Evolutionary conservation across 2,329 filamentous ascomycete genomes (phyloP), one percentile per base, ranked within the genome.

Genomic region (Colletotrichum sp.): DNA sequence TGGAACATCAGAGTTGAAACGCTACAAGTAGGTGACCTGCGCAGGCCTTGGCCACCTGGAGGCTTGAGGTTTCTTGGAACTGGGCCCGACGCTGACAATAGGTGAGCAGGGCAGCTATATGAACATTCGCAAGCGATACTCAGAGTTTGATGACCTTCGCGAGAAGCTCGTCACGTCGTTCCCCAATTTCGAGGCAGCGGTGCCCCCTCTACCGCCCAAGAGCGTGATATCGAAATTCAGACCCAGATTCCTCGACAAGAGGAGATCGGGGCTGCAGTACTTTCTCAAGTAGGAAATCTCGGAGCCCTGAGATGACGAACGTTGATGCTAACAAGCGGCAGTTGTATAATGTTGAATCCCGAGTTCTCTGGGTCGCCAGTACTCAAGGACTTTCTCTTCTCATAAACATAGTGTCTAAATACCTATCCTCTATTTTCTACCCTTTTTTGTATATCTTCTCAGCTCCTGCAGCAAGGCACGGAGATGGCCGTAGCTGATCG

Each of bases 281-380:
- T 99, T 99, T 83, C 87, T 99, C 71, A 98, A 98, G 96, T 98
- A 87, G 77, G 94, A 68, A 34, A 44, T 8, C 69, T 22, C 19
- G 8, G 8, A 16, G 55, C n/a, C 15, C 15, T 62, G 15, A 76
- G 61, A 76, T 80, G 62, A 78, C 63, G 19, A 63, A 49, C 68
- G 72, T 73, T 78, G 72, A 82, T 75, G 75, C 78, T 75, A 49
- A 68, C 49, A 11, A 8, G 16, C 61, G 36, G 11, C 82, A 98
- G 95, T 83, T 98, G 96, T 86, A 93, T 98, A 77, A 86, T 99
- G 79, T 87, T 98, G 34, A 98, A 98, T 84, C 96, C 96, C 0
- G 96, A 98, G 84, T 98, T 98, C 82, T 95, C 96, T 39, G 94
- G 95, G 13, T 97, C 95, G n/a, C 95, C 96, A 0, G 92, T 98